These are phyloP conservation scores for Leishmania braziliensis DNA, from an alignment of 208 protist species.

Conservation along the genomic window DNA sequence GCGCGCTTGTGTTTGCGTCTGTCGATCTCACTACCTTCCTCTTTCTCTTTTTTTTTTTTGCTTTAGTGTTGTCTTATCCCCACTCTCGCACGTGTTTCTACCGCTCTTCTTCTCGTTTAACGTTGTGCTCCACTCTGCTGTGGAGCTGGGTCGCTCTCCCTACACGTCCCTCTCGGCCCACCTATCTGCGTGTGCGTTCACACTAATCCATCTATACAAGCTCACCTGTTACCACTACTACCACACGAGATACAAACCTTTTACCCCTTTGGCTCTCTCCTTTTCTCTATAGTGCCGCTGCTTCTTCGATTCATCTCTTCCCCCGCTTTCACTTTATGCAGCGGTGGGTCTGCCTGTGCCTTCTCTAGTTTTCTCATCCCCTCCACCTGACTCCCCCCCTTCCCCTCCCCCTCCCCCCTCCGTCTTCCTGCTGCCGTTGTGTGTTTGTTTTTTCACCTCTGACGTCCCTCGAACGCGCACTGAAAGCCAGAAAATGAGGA, in stretches of 20 bases:
- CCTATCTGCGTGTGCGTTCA: constrained; percentile 11
- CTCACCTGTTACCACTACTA: constrained; percentile 3
- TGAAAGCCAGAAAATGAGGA: constrained; percentile 57
- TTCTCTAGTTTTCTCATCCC: background rate
- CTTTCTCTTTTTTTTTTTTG: background rate
- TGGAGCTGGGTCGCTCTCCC: background rate
- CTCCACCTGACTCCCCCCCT: background rate
- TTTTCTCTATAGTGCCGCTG: background rate
- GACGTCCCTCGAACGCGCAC: too few relatives aligned
- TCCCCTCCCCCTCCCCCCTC: background rate
- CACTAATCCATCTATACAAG: constrained; percentile 17
- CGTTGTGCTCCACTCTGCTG: background rate
- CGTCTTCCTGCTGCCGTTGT: constrained; percentile 3
- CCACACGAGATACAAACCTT: background rate
- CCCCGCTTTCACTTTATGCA: background rate
- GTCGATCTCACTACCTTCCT: background rate
- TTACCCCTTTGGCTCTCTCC: background rate
- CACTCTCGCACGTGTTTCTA: background rate
- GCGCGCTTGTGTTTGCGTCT: background rate
- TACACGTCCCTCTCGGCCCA: background rate
- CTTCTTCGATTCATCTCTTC: background rate
- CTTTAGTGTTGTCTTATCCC: background rate
- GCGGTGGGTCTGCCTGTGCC: background rate
- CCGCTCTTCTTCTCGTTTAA: background rate
- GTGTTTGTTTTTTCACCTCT: background rate